Base-by-base conservation (phyloP, 768 basidiomycete species). In the Russula olivacea region DNA sequence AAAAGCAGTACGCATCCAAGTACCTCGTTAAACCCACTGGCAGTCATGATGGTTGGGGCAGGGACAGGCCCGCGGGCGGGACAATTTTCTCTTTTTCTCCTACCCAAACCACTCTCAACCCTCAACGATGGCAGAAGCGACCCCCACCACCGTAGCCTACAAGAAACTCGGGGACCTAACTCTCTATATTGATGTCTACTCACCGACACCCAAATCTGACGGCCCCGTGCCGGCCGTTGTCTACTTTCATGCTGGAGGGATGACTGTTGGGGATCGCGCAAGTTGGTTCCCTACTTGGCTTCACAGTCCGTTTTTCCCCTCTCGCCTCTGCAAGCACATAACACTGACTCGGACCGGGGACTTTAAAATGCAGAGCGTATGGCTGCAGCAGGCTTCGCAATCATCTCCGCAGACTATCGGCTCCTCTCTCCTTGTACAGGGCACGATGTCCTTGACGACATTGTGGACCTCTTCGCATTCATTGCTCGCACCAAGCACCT, bases 271-370 rank as follows among this genome's bases (percentile, higher is more conserved):
- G 1, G 81, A 83, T 65, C 76, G 80, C 57, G 70, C 69, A 36
- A 83, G 80, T 68, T 88, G 85, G 84, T 83, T 87, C 70, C 86
- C 87, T 2, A 64, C 57, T n/a, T 89, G 87, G 87, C 72, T 88
- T 28, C 71, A 79, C 53, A 77, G 87, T 87, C 32, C 57, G 76
- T 68, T 15, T 53, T 32, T 21, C 12, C 58, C 32, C 25, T 52
- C 58, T 17, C 30, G 23, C 30, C 21, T 28, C 19, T 36, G 47
- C 17, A 6, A n/a, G 32, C 36, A 30, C 21, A n/a, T 10, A 25
- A 50, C 14, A 21, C 55, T 50, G 23, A 43, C 28, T 9, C 19
- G 30, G n/a, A 12, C n/a, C 12, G 6, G 15, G 15, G 3, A n/a
- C 48, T 23, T 14, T 36, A 32, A 53, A 23, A 54, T 36, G 11